Percentiles rank a stretch among this genome's conserved stretches.
Conservation (phyloP, 441 rosid genomes). For the Eruca vesicaria region DNA sequence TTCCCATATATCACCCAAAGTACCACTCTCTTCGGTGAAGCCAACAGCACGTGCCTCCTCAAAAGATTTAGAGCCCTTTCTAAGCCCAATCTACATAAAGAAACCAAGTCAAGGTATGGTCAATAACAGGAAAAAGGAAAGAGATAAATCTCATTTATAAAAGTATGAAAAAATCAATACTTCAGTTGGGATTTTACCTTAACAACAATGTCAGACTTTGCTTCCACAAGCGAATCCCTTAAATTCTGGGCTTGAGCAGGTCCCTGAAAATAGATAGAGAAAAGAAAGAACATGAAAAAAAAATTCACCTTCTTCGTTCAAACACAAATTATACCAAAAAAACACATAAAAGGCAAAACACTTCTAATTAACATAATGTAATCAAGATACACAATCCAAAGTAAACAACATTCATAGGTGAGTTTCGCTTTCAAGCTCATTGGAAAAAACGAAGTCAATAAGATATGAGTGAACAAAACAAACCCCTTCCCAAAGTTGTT, state of each 20-base stretch:
- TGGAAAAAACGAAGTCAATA: not conserved
- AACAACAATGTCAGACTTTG: slow-evolving; percentile 71
- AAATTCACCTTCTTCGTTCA: not conserved
- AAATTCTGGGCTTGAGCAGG: slow-evolving; percentile 97
- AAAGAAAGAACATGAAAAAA: not conserved
- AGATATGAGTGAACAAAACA: not conserved
- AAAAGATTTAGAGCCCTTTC: slow-evolving; percentile 89
- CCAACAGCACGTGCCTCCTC: slow-evolving; percentile 90
- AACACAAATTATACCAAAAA: not conserved
- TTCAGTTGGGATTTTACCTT: slow-evolving; percentile 43
- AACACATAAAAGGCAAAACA: not conserved
- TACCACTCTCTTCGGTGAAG: slow-evolving; percentile 81
- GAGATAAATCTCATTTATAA: not conserved
- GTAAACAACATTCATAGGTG: not conserved
- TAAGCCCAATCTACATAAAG: slow-evolving; percentile 65
- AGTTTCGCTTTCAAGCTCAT: not conserved
- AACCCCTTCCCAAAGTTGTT: not conserved
- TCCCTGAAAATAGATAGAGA: slow-evolving; percentile 39
- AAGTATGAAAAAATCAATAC: not conserved
- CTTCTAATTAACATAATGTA: not conserved
- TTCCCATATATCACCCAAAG: slow-evolving; percentile 89
- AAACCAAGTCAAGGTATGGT: slow-evolving; percentile 3
- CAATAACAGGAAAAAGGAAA: slow-evolving; percentile 1
- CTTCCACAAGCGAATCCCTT: slow-evolving; percentile 88
- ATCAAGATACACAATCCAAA: not conserved